These are phyloP conservation scores for Acanthamoeba lenticulata DNA, from an alignment of 208 protist genomes.

Conservation along the genomic window DNA sequence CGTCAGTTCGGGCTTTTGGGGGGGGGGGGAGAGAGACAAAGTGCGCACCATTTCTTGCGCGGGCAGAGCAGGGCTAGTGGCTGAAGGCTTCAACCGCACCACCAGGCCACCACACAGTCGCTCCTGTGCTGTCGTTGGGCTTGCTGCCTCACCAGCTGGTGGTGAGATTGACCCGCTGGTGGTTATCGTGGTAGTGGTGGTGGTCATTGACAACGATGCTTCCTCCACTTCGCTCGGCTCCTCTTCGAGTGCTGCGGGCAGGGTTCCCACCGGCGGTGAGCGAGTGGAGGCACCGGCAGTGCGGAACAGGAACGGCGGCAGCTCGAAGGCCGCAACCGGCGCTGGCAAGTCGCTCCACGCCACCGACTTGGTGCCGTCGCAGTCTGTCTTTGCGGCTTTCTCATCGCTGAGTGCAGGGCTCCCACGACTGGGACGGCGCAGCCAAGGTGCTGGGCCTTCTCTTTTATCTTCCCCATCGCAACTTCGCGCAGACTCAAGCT, in stretches of 20 bases:
- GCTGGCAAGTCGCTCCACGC: neutral
- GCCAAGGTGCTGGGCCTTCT: neutral
- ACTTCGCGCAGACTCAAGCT: too few species aligned
- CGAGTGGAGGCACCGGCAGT: neutral
- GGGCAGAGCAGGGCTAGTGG: neutral
- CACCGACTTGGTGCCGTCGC: neutral
- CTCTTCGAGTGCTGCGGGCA: neutral
- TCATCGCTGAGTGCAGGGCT: too few species aligned
- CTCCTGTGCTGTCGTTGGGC: too few species aligned
- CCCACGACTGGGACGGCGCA: neutral
- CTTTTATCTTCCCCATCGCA: neutral
- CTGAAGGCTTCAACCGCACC: neutral
- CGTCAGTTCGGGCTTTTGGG: too few species aligned
- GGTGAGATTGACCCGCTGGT: too few species aligned
- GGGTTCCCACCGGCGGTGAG: neutral
- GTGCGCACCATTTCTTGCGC: neutral
- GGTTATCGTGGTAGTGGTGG: too few species aligned
- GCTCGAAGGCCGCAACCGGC: neutral
- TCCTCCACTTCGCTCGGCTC: constrained; percentile 6
- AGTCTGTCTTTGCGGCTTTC: neutral
- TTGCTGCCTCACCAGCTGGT: too few species aligned
- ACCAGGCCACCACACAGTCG: neutral
- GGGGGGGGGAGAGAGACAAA: too few species aligned
- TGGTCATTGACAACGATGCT: neutral
- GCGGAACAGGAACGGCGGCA: neutral